phyloP scores from a whole-genome alignment of 129 eudicot species.

The Chrysanthemum lavandulifolium region DNA sequence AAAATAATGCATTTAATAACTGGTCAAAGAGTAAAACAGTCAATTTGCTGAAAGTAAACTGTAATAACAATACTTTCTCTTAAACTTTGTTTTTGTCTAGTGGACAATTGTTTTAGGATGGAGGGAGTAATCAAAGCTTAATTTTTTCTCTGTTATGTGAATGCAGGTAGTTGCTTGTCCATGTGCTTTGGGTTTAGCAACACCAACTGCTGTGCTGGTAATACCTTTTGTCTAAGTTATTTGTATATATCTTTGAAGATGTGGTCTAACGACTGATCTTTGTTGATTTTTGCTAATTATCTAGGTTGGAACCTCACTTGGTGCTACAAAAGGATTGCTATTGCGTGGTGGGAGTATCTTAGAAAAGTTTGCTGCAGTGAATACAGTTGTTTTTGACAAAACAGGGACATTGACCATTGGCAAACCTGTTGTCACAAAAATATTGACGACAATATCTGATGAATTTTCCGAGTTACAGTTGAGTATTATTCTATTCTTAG shows the following conservation, averaged over 20 bases:
- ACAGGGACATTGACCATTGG: conserved; percentile 97
- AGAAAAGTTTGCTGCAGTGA: conserved; percentile 79
- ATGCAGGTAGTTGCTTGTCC: conserved; percentile 97
- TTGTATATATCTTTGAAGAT: neutral
- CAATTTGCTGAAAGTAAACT: too few relatives aligned
- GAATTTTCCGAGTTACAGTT: conserved; percentile 42
- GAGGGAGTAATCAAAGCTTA: conserved; percentile 1
- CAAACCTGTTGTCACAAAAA: conserved; percentile 84
- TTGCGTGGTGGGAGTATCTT: conserved; percentile 96
- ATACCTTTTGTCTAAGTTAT: conserved; percentile 16
- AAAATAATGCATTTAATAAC: too few relatives aligned
- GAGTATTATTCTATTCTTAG: conserved; percentile 28
- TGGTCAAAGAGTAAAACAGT: too few relatives aligned
- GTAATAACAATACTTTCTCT: too few relatives aligned
- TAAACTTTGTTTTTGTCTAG: too few relatives aligned
- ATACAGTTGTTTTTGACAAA: conserved; percentile 90
- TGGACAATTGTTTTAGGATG: neutral
- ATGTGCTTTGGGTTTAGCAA: conserved; percentile 98
- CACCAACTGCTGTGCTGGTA: conserved; percentile 99
- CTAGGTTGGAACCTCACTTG: conserved; percentile 98
- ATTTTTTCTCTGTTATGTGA: conserved; percentile 14
- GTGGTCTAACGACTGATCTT: neutral
- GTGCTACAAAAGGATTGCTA: conserved; percentile 94
- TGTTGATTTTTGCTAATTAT: conserved; percentile 13
- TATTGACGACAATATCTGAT: conserved; percentile 44